Conservation (phyloP, 1,284 basidiomycete species). For the Pseudozyma thailandica region DNA sequence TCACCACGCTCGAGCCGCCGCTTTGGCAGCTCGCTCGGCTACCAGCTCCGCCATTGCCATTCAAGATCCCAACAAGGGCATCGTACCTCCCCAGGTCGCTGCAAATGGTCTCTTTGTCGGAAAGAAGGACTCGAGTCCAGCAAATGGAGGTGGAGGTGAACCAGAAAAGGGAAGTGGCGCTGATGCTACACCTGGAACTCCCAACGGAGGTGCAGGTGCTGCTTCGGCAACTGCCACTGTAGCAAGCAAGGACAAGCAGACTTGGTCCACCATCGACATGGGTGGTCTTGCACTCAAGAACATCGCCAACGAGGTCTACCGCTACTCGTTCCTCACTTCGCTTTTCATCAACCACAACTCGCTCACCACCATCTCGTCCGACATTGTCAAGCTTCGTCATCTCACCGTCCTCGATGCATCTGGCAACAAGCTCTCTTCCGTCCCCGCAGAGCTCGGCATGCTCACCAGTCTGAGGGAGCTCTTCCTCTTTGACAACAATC, state of each 20-base stretch:
- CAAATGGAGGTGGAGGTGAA: constrained; percentile 44
- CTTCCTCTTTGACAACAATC: constrained; percentile 93
- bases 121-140: constrained; percentile 44
- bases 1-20: constrained; percentile 73
- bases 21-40: constrained; percentile 72
- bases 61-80: constrained; percentile 70
- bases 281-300: constrained; percentile 94
- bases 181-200: constrained; percentile 13
- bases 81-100: constrained; percentile 60
- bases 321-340: constrained; percentile 93
- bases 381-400: constrained; percentile 85
- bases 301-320: constrained; percentile 80
- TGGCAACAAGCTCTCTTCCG: constrained; percentile 81
- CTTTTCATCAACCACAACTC: constrained; percentile 98
- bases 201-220: constrained; percentile 20
- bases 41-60: constrained; percentile 70
- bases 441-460: constrained; percentile 92
- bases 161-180: constrained; percentile 29
- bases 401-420: constrained; percentile 92
- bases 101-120: constrained; percentile 69
- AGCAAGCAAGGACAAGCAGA: constrained; percentile 47
- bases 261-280: constrained; percentile 93
- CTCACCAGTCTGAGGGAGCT: constrained; percentile 89
- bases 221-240: constrained; percentile 8
- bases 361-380: constrained; percentile 81